Evolutionary conservation across 2,329 filamentous ascomycete genomes (phyloP), one percentile per base, ranked within the genome.

Genomic region (Exophiala phaeomuriformis): DNA sequence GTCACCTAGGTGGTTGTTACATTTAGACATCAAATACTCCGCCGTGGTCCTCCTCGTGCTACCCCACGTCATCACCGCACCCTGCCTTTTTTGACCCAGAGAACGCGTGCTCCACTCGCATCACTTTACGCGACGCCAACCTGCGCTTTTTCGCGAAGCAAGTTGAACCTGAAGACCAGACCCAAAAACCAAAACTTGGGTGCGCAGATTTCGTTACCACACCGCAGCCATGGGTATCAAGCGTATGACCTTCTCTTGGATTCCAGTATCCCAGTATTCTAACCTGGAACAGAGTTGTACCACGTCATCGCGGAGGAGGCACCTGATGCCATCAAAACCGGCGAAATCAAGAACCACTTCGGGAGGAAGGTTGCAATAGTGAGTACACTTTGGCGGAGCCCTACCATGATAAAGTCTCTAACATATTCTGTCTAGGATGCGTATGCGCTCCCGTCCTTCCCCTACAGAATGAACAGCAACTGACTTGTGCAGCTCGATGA

Each of bases 261-360:
- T 31, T 27, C 35, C 19, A 41, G 47, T 47, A 32, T 44, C 31
- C 6, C 39, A 10, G n/a, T 49, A 27, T 41, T 45, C 52, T 63
- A 36, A 64, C 41, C 32, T 35, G 37, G 29, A 8, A 28, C 59
- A 77, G 82, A 87, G 64, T 80, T 93, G 41, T 89, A 85, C 70
- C 79, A 82, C 61, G 85, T 93, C 69, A 89, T 93, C 72, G 86
- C 87, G 66, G 90, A 96, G 68, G 86, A 97, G 75, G 88, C 90
- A 61, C 93, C 93, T n/a, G 88, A 90, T 73, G 86, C 93, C 33
- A 82, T 96, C 77, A 97, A 96, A 72, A 86, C 90, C 67, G 89
- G 93, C 56, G 93, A 98, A 68, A 98, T 98, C 78, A 98, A 98
- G 75, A 91, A 91, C 64, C 93, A 98, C 62, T 98, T 98, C 69